Evolutionary conservation across 768 basidiomycete genomes (phyloP).

Genomic region (Boletus subparvulus): DNA sequence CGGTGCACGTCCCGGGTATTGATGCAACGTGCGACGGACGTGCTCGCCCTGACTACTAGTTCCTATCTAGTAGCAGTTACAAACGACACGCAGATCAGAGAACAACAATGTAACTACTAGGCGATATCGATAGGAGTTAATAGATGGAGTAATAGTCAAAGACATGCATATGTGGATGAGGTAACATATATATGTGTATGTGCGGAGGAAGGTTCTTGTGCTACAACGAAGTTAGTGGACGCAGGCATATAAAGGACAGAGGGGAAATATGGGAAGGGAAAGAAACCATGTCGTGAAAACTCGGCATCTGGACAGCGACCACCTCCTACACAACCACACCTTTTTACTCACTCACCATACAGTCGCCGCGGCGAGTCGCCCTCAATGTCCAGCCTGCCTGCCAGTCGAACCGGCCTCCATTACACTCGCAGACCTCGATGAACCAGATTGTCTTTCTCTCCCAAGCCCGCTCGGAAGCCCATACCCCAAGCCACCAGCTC

Average conservation of each 20-base stretch:
- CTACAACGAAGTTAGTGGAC: conserved; percentile 8
- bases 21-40: not conserved
- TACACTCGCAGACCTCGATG: conserved; percentile 31
- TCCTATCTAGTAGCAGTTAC: not conserved
- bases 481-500: conserved; percentile 3
- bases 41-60: not conserved
- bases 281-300: not conserved
- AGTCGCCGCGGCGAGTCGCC: conserved; percentile 21
- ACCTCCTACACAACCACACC: not conserved
- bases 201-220: conserved; percentile 9
- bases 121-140: not conserved
- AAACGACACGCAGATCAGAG: not conserved
- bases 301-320: not conserved
- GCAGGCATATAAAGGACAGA: not conserved
- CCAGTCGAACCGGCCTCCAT: conserved; percentile 20
- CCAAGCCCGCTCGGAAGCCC: conserved; percentile 17
- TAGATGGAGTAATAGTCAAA: not conserved
- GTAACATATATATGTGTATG: conserved; percentile 11
- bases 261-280: not conserved
- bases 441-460: conserved; percentile 29
- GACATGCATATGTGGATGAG: conserved; percentile 8
- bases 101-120: not conserved
- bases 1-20: not conserved
- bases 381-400: conserved; percentile 36
- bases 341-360: conserved; percentile 5